These are phyloP conservation scores for Colletotrichum lindemuthianum DNA, from an alignment of 2,329 filamentous ascomycete species.

Conservation along the genomic window DNA sequence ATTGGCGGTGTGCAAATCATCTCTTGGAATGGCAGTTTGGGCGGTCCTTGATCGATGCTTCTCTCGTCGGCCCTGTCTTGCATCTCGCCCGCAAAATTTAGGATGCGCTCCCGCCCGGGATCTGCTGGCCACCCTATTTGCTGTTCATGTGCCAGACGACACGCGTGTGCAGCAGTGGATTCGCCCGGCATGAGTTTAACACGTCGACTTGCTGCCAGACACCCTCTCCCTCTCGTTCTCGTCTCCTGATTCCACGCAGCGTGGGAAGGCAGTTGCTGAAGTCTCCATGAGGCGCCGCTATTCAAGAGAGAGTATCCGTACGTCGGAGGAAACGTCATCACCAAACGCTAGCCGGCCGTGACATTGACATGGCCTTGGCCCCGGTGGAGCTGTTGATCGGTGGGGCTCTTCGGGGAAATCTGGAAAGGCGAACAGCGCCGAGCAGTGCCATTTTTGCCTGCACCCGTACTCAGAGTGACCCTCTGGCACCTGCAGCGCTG, in stretches of 20 bases:
- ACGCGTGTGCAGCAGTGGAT: too few species aligned
- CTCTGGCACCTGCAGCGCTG: too few species aligned
- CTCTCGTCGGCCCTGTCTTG: not conserved
- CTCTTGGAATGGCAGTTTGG: not conserved
- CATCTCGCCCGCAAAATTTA: constrained; percentile 20
- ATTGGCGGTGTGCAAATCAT: too few species aligned
- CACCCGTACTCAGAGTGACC: too few species aligned
- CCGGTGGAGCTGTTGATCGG: constrained; percentile 17
- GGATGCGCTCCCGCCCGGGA: constrained; percentile 21
- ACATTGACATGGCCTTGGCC: constrained; percentile 19
- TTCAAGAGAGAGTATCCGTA: not conserved
- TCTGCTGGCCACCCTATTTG: constrained; percentile 8
- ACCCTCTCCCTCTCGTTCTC: too few species aligned
- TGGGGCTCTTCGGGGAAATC: constrained; percentile 14
- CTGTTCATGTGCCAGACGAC: not conserved
- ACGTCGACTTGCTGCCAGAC: not conserved
- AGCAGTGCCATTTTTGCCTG: not conserved
- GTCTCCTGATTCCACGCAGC: too few species aligned
- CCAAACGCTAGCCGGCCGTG: constrained; percentile 19
- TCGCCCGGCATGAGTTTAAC: too few species aligned
- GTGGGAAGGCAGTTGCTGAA: not conserved
- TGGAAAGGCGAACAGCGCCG: constrained; percentile 1
- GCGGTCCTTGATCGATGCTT: not conserved
- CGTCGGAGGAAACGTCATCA: constrained; percentile 7
- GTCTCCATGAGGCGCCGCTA: not conserved